These are phyloP conservation scores for Zygosaccharomyces gambellarensis DNA, from an alignment of 805 yeast species.

Conservation along the genomic window DNA sequence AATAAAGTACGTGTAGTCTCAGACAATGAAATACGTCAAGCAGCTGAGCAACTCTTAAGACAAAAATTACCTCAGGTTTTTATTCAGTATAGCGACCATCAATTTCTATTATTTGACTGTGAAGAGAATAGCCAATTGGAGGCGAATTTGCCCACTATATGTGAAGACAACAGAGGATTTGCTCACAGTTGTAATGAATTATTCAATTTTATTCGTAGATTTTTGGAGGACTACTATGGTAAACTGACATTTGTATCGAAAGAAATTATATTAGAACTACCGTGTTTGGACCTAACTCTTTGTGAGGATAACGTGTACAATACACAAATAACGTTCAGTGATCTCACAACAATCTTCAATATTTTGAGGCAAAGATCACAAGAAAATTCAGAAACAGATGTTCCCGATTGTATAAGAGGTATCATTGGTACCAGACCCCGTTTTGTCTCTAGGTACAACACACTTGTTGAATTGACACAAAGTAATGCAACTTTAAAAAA, in stretches of 20 bases:
- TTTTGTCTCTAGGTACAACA: constrained; percentile 34
- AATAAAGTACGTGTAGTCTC: constrained; percentile 9
- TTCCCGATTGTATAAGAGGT: constrained; percentile 21
- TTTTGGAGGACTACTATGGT: constrained; percentile 24
- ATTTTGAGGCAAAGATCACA: constrained; percentile 28
- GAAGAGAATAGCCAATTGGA: constrained; percentile 12
- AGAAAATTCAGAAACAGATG: constrained; percentile 17
- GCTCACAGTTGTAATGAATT: constrained; percentile 19
- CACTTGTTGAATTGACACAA: constrained; percentile 33
- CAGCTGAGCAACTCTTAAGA: constrained; percentile 22
- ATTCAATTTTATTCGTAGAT: constrained; percentile 23
- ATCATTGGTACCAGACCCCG: constrained; percentile 24
- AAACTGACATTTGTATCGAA: constrained; percentile 23
- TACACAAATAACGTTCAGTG: constrained; percentile 30
- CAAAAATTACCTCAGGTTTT: constrained; percentile 17
- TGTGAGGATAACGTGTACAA: constrained; percentile 35
- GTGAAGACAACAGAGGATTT: constrained; percentile 16
- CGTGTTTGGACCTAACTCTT: constrained; percentile 29
- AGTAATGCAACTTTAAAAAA: constrained; percentile 30
- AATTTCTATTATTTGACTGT: constrained; percentile 23
- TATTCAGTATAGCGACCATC: constrained; percentile 20
- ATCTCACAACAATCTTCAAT: constrained; percentile 30
- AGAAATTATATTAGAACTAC: constrained; percentile 27
- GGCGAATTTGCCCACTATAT: constrained; percentile 18
- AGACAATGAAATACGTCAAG: constrained; percentile 18